These are phyloP conservation scores for Annulohypoxylon truncatum DNA, from an alignment of 2,329 filamentous ascomycete genomes.

Conservation along the genomic window DNA sequence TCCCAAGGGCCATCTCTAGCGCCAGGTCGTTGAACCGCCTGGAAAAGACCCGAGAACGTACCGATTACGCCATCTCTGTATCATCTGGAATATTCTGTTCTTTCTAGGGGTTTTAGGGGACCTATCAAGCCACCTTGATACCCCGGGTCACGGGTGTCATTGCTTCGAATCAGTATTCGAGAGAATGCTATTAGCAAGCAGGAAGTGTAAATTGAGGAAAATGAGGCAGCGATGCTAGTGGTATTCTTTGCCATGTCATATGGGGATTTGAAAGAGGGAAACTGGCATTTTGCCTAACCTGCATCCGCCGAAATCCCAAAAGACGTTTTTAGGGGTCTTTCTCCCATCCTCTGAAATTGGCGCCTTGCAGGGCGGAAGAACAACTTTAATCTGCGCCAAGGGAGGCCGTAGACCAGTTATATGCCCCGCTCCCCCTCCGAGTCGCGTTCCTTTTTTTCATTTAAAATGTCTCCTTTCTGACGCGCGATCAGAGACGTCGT, in stretches of 20 bases:
- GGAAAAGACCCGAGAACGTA: slow-evolving; percentile 35
- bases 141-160: not conserved
- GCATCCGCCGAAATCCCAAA: slow-evolving; percentile 31
- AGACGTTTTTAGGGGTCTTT: slow-evolving; percentile 33
- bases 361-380: slow-evolving; percentile 35
- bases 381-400: slow-evolving; percentile 39
- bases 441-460: slow-evolving; percentile 26
- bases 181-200: not conserved
- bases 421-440: slow-evolving; percentile 24
- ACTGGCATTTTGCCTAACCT: slow-evolving; percentile 36
- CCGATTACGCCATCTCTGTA: slow-evolving; percentile 37
- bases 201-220: not conserved
- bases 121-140: slow-evolving; percentile 1
- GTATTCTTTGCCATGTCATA: slow-evolving; percentile 31
- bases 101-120: not conserved
- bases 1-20: slow-evolving; percentile 22
- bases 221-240: slow-evolving; percentile 5
- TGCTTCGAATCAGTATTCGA: not conserved
- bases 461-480: slow-evolving; percentile 19
- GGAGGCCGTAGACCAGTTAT: slow-evolving; percentile 26
- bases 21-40: slow-evolving; percentile 29
- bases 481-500: slow-evolving; percentile 11
- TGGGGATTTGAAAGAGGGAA: slow-evolving; percentile 37
- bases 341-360: slow-evolving; percentile 29
- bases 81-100: slow-evolving; percentile 31